Conservation (phyloP, 371 early-diverging fungal species). For the Chytridiales sp. region DNA sequence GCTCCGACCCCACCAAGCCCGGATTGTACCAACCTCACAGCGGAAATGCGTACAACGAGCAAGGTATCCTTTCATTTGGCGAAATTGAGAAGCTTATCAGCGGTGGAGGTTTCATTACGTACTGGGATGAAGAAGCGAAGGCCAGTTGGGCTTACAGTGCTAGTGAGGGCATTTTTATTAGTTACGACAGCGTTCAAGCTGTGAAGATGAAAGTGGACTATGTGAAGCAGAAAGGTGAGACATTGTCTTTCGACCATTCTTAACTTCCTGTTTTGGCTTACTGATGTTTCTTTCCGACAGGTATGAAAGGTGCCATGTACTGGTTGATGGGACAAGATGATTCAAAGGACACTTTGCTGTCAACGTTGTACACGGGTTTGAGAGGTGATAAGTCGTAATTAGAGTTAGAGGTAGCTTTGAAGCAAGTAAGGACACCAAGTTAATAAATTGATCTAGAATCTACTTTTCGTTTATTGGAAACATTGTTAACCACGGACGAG, state of each 20-base stretch:
- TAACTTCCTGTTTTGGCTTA: constrained; percentile 17
- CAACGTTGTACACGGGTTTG: constrained; percentile 8
- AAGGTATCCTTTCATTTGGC: constrained; percentile 2
- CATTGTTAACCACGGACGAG: no score
- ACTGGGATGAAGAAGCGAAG: constrained; percentile 29
- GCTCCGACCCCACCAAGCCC: neutral
- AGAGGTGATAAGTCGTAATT: no score
- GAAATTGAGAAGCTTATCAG: no score
- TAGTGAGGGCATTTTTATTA: constrained; percentile 6
- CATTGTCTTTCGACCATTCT: no score
- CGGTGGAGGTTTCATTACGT: no score
- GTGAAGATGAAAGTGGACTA: constrained; percentile 20
- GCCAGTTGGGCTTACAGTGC: constrained; percentile 25
- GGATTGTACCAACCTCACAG: constrained; percentile 15
- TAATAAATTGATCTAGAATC: no score
- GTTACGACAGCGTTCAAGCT: constrained; percentile 19
- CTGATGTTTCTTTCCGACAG: no score
- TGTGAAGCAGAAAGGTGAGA: constrained; percentile 17
- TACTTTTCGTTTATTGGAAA: no score
- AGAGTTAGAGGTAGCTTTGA: no score
- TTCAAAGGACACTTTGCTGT: constrained; percentile 11
- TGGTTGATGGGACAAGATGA: constrained; percentile 25
- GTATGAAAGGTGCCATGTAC: constrained; percentile 12
- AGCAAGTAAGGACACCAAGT: no score
- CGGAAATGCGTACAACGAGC: constrained; percentile 8